Conservation (phyloP, 768 basidiomycete genomes). For the Lenzites betulinus region DNA sequence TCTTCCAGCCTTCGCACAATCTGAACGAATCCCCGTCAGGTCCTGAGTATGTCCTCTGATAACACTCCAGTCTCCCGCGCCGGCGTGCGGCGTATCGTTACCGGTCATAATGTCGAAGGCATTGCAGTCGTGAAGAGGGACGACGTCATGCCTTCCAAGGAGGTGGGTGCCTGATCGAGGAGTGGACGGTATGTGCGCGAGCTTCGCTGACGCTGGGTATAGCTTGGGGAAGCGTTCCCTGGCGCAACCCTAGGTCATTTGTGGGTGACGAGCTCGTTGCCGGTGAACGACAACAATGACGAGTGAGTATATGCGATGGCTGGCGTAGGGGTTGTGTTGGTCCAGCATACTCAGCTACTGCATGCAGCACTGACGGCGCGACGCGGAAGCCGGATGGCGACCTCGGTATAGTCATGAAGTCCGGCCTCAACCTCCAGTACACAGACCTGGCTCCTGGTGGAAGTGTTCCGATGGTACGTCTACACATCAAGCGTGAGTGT, state of each 20-base stretch:
- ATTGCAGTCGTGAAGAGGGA: conserved; percentile 44
- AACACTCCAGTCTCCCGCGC: conserved; percentile 33
- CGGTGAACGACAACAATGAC: conserved; percentile 57
- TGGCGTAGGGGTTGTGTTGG: too few species aligned
- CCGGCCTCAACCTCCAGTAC: conserved; percentile 50
- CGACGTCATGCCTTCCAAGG: conserved; percentile 18
- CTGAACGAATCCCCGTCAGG: conserved; percentile 1
- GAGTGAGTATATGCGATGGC: conserved; percentile 32
- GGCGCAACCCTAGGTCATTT: conserved; percentile 38
- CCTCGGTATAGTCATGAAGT: conserved; percentile 45
- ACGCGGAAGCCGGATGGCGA: conserved; percentile 40
- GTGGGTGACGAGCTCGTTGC: conserved; percentile 54
- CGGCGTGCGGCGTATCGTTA: conserved; percentile 52
- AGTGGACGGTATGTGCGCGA: too few species aligned
- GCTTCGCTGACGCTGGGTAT: conserved; percentile 16
- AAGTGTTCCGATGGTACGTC: conserved; percentile 49
- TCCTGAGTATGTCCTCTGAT: neutral
- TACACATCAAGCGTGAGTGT: neutral
- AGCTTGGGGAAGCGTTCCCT: conserved; percentile 28
- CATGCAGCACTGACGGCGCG: conserved; percentile 44
- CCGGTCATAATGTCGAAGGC: conserved; percentile 47
- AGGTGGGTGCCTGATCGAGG: conserved; percentile 27
- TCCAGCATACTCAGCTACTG: neutral
- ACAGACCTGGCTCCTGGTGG: conserved; percentile 59
- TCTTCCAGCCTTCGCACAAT: neutral